A percentile compares a stretch with the other conserved stretches of the same genome.
These are phyloP conservation scores for Austroboletus festivus DNA, from an alignment of 768 basidiomycete genomes.

Conservation along the genomic window DNA sequence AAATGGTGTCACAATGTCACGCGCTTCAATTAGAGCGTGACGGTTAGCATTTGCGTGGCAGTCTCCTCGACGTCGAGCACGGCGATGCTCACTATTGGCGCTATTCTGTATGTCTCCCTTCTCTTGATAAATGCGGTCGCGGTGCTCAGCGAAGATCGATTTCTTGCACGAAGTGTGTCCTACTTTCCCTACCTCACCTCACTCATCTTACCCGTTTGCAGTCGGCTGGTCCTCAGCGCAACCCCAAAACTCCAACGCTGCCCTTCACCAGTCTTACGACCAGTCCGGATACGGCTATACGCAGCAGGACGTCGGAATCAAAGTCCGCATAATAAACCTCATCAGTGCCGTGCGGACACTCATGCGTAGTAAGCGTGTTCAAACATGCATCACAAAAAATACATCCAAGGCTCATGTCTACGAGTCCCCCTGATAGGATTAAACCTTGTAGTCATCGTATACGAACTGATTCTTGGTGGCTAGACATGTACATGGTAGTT, in stretches of 20 bases:
- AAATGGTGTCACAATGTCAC: conserved; percentile 23
- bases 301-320: conserved; percentile 65
- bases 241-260: conserved; percentile 51
- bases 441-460: conserved; percentile 84
- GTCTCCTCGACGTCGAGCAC: conserved; percentile 13
- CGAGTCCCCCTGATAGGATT: conserved; percentile 88
- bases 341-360: conserved; percentile 94
- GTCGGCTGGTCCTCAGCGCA: conserved; percentile 87
- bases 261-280: conserved; percentile 67
- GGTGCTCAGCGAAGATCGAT: conserved; percentile 93
- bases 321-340: conserved; percentile 84
- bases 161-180: conserved; percentile 83
- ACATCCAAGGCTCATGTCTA: conserved; percentile 17
- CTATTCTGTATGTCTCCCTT: conserved; percentile 80
- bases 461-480: conserved; percentile 72
- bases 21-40: neutral
- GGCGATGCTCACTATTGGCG: conserved; percentile 59
- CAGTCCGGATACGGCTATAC: conserved; percentile 56
- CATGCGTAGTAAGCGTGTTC: conserved; percentile 82
- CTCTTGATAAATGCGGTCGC: conserved; percentile 94
- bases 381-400: conserved; percentile 9
- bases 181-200: conserved; percentile 1
- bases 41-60: neutral
- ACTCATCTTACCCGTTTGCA: conserved; percentile 33
- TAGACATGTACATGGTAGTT: conserved; percentile 26